phyloP scores from a whole-genome alignment of 1,139 yeast genomes.

The Hansenula sp. region DNA sequence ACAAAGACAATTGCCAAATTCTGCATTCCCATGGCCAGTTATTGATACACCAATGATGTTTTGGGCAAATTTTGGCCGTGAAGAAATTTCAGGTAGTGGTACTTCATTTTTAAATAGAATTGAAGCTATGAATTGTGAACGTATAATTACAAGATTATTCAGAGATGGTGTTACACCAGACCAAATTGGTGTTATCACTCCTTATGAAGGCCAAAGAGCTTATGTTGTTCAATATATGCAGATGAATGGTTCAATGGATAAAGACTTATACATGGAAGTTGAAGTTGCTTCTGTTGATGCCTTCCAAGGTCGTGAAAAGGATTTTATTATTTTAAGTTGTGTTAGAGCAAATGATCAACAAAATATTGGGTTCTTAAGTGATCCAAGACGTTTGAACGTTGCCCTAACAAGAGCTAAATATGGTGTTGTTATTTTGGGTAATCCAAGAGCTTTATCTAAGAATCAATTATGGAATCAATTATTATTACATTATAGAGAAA shows the following conservation, averaged over 20 bases:
- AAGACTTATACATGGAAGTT: slow-evolving; percentile 63
- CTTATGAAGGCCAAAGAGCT: slow-evolving; percentile 92
- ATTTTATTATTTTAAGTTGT: slow-evolving; percentile 82
- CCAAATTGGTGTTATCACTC: slow-evolving; percentile 91
- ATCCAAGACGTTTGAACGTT: slow-evolving; percentile 88
- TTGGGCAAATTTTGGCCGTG: slow-evolving; percentile 88
- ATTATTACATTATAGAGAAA: slow-evolving; percentile 74
- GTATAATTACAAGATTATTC: slow-evolving; percentile 68
- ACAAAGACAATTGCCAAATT: slow-evolving; percentile 53
- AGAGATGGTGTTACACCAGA: slow-evolving; percentile 76
- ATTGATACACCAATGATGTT: slow-evolving; percentile 86
- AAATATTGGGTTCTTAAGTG: slow-evolving; percentile 82
- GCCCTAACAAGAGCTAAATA: slow-evolving; percentile 90
- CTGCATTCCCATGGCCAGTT: slow-evolving; percentile 88
- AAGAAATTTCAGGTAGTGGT: slow-evolving; percentile 82
- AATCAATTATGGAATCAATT: slow-evolving; percentile 79
- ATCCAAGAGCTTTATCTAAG: slow-evolving; percentile 71
- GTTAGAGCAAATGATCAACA: slow-evolving; percentile 87
- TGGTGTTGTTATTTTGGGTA: slow-evolving; percentile 80
- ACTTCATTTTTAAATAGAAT: slow-evolving; percentile 83
- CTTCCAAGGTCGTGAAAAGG: slow-evolving; percentile 95
- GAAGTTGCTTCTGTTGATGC: slow-evolving; percentile 95
- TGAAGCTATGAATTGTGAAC: slow-evolving; percentile 90
- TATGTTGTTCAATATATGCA: slow-evolving; percentile 78
- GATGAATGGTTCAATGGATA: slow-evolving; percentile 65